phyloP scores from a whole-genome alignment of 2,329 filamentous ascomycete genomes.

The Alternaria dauci region DNA sequence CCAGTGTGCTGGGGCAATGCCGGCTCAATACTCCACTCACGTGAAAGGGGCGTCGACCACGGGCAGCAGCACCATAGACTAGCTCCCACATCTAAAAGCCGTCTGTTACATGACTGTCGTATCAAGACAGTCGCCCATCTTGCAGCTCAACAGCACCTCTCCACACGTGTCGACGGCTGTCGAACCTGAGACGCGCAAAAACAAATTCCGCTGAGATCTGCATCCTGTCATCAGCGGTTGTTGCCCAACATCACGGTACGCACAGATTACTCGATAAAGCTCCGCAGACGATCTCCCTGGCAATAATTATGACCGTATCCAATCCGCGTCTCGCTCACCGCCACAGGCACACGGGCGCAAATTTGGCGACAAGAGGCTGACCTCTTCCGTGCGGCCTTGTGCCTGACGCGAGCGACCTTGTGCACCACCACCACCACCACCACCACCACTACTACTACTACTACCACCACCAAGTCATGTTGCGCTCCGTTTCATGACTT shows the following conservation, averaged over 20 bases:
- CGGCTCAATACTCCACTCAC: constrained; percentile 36
- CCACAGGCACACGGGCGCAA: constrained; percentile 23
- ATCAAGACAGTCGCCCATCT: constrained; percentile 28
- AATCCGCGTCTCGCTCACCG: constrained; percentile 32
- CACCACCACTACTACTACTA: too few species aligned
- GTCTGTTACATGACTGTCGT: constrained; percentile 30
- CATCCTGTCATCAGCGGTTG: constrained; percentile 30
- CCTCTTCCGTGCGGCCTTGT: constrained; percentile 6
- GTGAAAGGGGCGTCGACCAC: constrained; percentile 38
- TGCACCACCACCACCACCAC: background rate
- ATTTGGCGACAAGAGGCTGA: constrained; percentile 13
- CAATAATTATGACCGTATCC: constrained; percentile 29
- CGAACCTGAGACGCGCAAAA: constrained; percentile 20
- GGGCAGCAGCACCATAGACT: constrained; percentile 18
- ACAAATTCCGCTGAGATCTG: constrained; percentile 15
- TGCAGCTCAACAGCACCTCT: background rate
- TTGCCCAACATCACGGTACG: constrained; percentile 21
- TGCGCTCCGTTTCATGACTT: constrained; percentile 19
- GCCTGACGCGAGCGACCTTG: constrained; percentile 7
- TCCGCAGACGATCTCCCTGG: constrained; percentile 33
- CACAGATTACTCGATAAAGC: constrained; percentile 32
- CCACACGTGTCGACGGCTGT: constrained; percentile 3
- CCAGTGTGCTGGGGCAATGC: constrained; percentile 32
- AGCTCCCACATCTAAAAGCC: constrained; percentile 20
- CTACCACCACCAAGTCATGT: constrained; percentile 2